Evolutionary conservation across 2,329 filamentous ascomycete species (phyloP), one percentile per base, ranked within the genome.

Genomic region (Aspergillus sp.): DNA sequence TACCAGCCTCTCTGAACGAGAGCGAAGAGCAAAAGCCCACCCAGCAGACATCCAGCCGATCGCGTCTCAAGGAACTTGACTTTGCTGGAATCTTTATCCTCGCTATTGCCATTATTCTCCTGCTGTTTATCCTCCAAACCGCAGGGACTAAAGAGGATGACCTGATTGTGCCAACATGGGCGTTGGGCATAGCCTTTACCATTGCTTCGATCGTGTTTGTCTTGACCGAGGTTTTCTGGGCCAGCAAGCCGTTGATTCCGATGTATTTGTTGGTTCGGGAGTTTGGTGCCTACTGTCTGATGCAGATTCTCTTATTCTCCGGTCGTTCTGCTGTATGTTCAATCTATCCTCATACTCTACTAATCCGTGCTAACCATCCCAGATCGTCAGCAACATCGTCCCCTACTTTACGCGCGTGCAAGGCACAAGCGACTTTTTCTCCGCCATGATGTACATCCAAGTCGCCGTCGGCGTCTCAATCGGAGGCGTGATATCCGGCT

Each of bases 321-420:
- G 43, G 45, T 11, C 47, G 51, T 5, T 44, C 13, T 13, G 46
- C 43, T 19, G 54, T 57, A 42, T 33, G 51, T 33, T 37, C 10
- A n/a, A 7, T 34, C n/a, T 11, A 7, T 7, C n/a, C 33, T 34
- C 19, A 12, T 12, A 7, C 5, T 34, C n/a, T 11, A 34, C 7
- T 7, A 27, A 19, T 6, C 29, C 43, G 9, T 19, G 19, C 19
- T 19, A 19, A 19, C 19, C 1, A 12, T 12, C 12, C 7, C 9
- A 51, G 46, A 28, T 49, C 19, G 7, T 46, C 9, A 47, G 39
- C 19, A 49, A 52, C 10, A 27, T 52, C 6, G 38, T 46, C 0
- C 45, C 50, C 1, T 58, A 54, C 35, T 50, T 57, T 26, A 50
- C 50, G 27, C 52, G 55, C 3, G 47, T 47, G 1, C 36, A 48